phyloP scores from a whole-genome alignment of 2,329 filamentous ascomycete species.

The Epichloe uncinata region DNA sequence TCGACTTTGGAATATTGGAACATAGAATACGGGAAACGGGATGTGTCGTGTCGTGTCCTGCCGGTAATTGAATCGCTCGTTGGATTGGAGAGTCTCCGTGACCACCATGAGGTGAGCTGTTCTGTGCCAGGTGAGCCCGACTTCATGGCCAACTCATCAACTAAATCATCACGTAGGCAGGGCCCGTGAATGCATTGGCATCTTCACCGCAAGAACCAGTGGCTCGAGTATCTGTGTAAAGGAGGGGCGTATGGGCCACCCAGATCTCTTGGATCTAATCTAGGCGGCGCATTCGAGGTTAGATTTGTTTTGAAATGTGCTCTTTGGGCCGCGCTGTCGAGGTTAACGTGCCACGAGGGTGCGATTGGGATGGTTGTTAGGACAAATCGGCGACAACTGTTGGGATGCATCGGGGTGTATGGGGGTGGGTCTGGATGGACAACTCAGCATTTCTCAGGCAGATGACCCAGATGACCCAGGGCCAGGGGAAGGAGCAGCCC shows the following conservation, averaged over 20 bases:
- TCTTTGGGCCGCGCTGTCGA: not conserved
- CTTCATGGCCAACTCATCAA: not conserved
- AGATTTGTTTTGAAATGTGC: not conserved
- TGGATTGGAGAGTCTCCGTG: not conserved
- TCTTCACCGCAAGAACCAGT: conserved; percentile 2
- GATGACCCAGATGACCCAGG: conserved; percentile 19
- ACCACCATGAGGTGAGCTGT: conserved; percentile 1
- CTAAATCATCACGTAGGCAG: not conserved
- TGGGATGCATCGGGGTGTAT: conserved; percentile 3
- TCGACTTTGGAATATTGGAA: not conserved
- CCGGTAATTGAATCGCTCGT: not conserved
- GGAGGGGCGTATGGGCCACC: not conserved
- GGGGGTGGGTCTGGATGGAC: conserved; percentile 11
- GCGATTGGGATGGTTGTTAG: not conserved
- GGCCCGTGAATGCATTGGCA: not conserved
- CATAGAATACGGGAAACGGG: not conserved
- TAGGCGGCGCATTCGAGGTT: not conserved
- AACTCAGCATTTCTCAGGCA: conserved; percentile 22
- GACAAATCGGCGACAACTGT: not conserved
- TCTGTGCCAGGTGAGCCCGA: not conserved
- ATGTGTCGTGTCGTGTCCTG: not conserved
- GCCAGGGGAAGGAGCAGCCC: conserved; percentile 1
- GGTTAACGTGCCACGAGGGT: not conserved
- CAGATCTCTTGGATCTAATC: not conserved
- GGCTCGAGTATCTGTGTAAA: not conserved